These are phyloP conservation scores for Tricholoma terreum DNA, from an alignment of 768 basidiomycete species.

Conservation along the genomic window DNA sequence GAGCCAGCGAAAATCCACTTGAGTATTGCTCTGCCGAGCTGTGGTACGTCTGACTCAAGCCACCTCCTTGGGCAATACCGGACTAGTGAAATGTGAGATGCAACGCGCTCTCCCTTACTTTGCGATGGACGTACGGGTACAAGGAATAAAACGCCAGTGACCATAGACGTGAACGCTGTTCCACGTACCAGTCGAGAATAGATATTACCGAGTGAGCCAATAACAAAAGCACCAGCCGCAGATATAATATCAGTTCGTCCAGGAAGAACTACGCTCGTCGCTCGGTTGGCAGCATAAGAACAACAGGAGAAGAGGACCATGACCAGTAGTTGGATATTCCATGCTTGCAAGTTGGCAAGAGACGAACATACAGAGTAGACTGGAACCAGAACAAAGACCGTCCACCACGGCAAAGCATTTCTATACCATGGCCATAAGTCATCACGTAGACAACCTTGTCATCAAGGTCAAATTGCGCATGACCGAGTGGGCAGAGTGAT, in stretches of 20 bases:
- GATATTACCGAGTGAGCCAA: conserved; percentile 78
- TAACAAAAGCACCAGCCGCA: conserved; percentile 73
- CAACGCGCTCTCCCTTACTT: background rate
- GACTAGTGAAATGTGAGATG: conserved; percentile 41
- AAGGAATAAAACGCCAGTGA: conserved; percentile 88
- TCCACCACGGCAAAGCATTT: conserved; percentile 80
- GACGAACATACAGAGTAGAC: conserved; percentile 72
- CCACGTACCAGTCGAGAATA: conserved; percentile 74
- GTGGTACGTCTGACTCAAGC: conserved; percentile 57
- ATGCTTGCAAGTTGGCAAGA: conserved; percentile 71
- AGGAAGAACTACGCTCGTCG: conserved; percentile 56
- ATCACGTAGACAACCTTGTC: conserved; percentile 70
- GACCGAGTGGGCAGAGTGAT: background rate
- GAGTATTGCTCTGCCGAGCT: conserved; percentile 69
- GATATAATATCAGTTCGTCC: conserved; percentile 73
- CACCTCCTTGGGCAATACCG: conserved; percentile 73
- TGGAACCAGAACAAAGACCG: conserved; percentile 74
- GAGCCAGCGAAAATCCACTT: conserved; percentile 72
- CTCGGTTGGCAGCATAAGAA: conserved; percentile 68
- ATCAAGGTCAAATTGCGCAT: conserved; percentile 12
- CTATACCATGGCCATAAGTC: conserved; percentile 74
- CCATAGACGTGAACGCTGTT: conserved; percentile 88
- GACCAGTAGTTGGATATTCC: conserved; percentile 65
- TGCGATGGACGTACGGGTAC: conserved; percentile 67
- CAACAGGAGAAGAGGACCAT: conserved; percentile 80